A percentile compares a stretch with the other conserved stretches of the same genome.
These are phyloP conservation scores for Apiospora saccharicola DNA, from an alignment of 2,329 filamentous ascomycete genomes.

Conservation along the genomic window DNA sequence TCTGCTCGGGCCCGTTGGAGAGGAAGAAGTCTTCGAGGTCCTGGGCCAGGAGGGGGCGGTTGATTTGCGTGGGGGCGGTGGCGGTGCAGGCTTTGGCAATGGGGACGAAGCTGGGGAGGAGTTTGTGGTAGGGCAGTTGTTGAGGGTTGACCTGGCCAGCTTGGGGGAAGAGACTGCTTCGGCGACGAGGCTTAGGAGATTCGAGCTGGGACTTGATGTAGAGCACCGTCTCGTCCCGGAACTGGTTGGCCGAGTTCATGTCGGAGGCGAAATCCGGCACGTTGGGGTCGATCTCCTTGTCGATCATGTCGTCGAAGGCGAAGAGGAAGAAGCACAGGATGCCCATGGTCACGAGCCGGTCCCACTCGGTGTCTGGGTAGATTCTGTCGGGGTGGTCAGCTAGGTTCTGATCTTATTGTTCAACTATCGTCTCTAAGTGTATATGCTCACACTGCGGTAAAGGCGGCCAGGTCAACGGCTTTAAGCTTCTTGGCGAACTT, in stretches of 20 bases:
- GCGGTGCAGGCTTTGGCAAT: constrained; percentile 27
- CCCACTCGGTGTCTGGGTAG: constrained; percentile 31
- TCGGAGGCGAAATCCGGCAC: constrained; percentile 32
- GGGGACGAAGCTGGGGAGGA: constrained; percentile 30
- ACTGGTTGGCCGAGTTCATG: constrained; percentile 30
- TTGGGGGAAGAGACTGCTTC: background rate
- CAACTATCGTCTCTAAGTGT: background rate
- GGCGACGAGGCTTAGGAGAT: background rate
- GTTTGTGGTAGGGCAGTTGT: constrained; percentile 16
- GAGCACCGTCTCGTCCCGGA: constrained; percentile 30
- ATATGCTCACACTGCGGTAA: constrained; percentile 31
- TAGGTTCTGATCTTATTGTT: background rate
- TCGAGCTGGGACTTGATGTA: constrained; percentile 25
- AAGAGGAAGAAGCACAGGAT: constrained; percentile 32
- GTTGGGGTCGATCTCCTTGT: constrained; percentile 32
- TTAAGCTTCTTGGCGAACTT: constrained; percentile 30
- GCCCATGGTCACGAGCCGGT: constrained; percentile 33
- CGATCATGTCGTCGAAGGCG: constrained; percentile 34
- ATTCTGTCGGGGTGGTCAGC: constrained; percentile 6
- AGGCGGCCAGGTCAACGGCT: constrained; percentile 32
- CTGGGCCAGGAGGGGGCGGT: constrained; percentile 26
- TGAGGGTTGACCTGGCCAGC: background rate
- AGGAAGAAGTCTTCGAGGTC: constrained; percentile 34
- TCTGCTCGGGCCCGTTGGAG: constrained; percentile 31
- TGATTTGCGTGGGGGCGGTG: constrained; percentile 26